Percentiles rank a stretch among this genome's conserved stretches.
Conservation (phyloP, 2,329 filamentous ascomycete species). For the Fusarium metavorans region DNA sequence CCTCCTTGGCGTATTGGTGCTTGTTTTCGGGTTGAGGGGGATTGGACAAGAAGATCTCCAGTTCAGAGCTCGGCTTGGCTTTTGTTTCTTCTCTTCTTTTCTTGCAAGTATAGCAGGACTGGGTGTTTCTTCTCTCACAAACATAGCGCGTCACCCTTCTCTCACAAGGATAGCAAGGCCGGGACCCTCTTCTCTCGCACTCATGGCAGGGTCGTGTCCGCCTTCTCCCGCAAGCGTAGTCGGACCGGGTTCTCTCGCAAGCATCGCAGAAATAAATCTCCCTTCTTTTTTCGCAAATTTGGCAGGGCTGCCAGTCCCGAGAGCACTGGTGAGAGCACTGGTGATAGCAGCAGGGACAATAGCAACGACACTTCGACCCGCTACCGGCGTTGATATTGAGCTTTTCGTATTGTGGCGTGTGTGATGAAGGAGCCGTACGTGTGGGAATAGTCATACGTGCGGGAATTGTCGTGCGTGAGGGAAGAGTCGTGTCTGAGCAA, state of each 20-base stretch:
- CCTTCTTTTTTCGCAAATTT: neutral
- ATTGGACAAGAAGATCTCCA: neutral
- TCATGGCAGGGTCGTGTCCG: neutral
- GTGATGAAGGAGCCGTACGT: neutral
- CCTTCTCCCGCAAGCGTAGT: neutral
- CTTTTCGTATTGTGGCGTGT: neutral
- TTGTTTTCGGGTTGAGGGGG: neutral
- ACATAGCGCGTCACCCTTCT: neutral
- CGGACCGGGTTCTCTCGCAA: neutral
- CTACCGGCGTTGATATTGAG: neutral
- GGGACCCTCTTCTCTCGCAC: neutral
- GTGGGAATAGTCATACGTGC: neutral
- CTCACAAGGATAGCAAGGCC: neutral
- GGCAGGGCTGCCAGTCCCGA: neutral
- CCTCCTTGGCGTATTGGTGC: neutral
- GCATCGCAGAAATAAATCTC: neutral
- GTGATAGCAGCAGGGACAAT: neutral
- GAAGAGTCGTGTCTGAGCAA: neutral
- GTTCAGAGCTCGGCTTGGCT: neutral
- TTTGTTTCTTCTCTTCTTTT: neutral
- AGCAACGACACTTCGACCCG: neutral
- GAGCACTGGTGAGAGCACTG: neutral
- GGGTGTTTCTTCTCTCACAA: neutral
- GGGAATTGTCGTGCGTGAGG: neutral
- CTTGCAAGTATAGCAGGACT: neutral